Conservation (phyloP, 2,329 filamentous ascomycete species). For the Cordyceps tenuipes region DNA sequence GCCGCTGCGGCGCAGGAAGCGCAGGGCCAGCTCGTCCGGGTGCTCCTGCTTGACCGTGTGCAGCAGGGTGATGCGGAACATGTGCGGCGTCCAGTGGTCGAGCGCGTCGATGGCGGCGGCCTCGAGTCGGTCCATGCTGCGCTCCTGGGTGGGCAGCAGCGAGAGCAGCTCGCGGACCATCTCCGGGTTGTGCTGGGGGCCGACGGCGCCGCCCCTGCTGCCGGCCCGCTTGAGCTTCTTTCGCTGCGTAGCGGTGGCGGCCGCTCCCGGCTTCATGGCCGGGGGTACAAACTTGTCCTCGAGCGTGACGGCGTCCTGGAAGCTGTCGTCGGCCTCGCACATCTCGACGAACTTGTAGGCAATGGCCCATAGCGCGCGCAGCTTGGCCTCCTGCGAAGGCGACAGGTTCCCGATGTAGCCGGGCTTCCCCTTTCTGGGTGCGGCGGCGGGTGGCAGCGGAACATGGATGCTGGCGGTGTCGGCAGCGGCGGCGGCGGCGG, state of each 20-base stretch:
- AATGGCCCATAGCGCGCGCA: conserved; percentile 72
- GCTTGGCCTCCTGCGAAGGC: conserved; percentile 68
- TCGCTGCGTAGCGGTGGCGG: not conserved
- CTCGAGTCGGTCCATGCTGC: conserved; percentile 81
- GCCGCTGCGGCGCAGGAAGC: conserved; percentile 72
- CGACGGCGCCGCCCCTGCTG: conserved; percentile 29
- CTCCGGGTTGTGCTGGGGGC: conserved; percentile 32
- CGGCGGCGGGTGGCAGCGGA: not conserved
- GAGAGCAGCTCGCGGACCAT: conserved; percentile 26
- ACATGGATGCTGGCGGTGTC: not conserved
- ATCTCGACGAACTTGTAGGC: conserved; percentile 66
- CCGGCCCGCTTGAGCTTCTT: conserved; percentile 47
- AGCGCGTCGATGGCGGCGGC: conserved; percentile 73
- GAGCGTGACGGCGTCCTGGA: conserved; percentile 19
- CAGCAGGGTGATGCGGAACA: conserved; percentile 71
- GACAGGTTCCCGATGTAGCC: conserved; percentile 76
- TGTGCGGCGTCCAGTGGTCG: conserved; percentile 62
- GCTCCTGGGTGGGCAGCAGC: conserved; percentile 39
- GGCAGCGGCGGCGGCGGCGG: no score
- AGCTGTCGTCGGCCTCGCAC: conserved; percentile 15
- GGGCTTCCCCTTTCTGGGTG: conserved; percentile 31
- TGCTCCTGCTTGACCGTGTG: conserved; percentile 85
- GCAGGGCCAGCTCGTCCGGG: conserved; percentile 68
- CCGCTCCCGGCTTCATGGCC: conserved; percentile 16
- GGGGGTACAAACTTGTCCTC: conserved; percentile 25